These are phyloP conservation scores for Kurtzmaniella quercitrusa DNA, from an alignment of 1,139 yeast genomes.

Conservation along the genomic window DNA sequence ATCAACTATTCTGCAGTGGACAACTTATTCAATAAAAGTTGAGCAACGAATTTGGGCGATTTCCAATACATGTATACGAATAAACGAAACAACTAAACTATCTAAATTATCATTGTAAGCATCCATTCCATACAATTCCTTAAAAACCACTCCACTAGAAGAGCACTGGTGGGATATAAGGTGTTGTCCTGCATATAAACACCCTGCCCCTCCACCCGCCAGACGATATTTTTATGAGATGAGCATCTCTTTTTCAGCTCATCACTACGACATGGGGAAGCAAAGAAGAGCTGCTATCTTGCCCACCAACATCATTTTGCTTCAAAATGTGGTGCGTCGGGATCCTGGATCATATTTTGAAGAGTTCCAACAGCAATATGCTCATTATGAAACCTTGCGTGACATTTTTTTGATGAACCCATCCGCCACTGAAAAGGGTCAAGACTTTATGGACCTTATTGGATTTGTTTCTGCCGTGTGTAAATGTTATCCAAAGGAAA, in stretches of 20 bases:
- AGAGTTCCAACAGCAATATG: conserved; percentile 86
- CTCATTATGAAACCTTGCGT: conserved; percentile 86
- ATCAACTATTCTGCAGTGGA: conserved; percentile 80
- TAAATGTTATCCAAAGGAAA: conserved; percentile 83
- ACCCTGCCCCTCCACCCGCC: too few species aligned
- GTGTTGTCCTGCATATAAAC: neutral
- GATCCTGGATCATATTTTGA: conserved; percentile 94
- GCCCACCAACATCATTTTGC: conserved; percentile 84
- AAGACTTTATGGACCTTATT: conserved; percentile 76
- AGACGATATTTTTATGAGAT: neutral
- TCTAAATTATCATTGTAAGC: neutral
- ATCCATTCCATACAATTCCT: neutral
- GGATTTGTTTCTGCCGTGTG: conserved; percentile 94
- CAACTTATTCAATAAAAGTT: conserved; percentile 43
- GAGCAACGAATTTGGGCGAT: conserved; percentile 1
- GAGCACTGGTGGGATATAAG: too few species aligned
- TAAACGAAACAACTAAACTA: too few species aligned
- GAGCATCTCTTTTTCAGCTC: conserved; percentile 2
- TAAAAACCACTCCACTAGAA: too few species aligned
- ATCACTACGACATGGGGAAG: conserved; percentile 56
- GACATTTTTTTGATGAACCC: conserved; percentile 78
- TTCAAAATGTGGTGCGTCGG: conserved; percentile 88
- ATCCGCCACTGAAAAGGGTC: conserved; percentile 54
- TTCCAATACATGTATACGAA: too few species aligned
- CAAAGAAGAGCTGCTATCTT: conserved; percentile 86